Evolutionary conservation across 2,329 filamentous ascomycete genomes (phyloP).

Genomic region (Botrytis hyacinthi): DNA sequence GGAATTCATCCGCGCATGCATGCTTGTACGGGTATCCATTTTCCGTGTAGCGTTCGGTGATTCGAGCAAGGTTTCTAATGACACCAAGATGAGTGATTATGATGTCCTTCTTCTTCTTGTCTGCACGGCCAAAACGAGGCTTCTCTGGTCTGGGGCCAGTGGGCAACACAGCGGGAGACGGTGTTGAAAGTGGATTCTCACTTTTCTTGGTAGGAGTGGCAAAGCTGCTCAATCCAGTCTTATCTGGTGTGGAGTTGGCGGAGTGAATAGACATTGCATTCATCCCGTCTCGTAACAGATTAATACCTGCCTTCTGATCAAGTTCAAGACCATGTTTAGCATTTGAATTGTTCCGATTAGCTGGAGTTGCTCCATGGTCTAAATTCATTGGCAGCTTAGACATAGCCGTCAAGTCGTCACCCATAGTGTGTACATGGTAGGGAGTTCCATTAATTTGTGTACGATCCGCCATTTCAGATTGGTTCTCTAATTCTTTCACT

Average conservation of each 20-base stretch:
- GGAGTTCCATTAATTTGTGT: background rate
- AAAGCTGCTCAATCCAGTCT: background rate
- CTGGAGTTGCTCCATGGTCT: background rate
- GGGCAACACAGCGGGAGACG: background rate
- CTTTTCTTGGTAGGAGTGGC: background rate
- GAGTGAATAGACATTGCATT: background rate
- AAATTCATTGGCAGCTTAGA: background rate
- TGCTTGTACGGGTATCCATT: slow-evolving; percentile 20
- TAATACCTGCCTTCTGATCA: background rate
- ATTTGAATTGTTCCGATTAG: background rate
- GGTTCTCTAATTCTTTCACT: background rate
- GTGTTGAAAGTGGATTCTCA: background rate
- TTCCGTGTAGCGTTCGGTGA: slow-evolving; percentile 20
- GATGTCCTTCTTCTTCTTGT: slow-evolving; percentile 27
- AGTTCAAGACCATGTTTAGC: background rate
- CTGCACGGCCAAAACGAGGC: slow-evolving; percentile 16
- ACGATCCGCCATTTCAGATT: background rate
- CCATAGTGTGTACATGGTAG: too few species aligned
- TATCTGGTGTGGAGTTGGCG: background rate
- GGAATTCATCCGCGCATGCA: slow-evolving; percentile 15
- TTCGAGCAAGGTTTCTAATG: slow-evolving; percentile 23
- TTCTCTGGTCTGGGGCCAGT: background rate
- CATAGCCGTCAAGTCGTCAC: background rate
- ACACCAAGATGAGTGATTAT: slow-evolving; percentile 24
- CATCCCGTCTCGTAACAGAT: background rate